A percentile compares a stretch with the other conserved stretches of the same genome.
Evolutionary conservation across 116 monocot species (phyloP).

Genomic region (Phalaenopsis hybrid): DNA sequence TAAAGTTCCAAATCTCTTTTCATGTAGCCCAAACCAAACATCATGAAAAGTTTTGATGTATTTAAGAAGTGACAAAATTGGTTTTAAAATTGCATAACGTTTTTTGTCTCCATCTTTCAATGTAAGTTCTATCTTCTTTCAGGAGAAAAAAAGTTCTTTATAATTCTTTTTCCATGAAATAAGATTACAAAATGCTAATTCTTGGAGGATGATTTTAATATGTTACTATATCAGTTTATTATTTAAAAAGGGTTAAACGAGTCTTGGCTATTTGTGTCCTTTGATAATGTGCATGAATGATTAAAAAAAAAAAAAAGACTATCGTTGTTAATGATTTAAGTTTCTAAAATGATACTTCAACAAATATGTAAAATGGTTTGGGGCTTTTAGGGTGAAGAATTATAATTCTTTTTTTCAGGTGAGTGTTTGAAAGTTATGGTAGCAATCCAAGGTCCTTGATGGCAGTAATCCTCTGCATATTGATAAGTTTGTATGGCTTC

Average conservation of each 20-base stretch:
- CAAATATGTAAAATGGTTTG: not conserved
- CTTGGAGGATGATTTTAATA: not conserved
- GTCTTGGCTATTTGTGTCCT: not conserved
- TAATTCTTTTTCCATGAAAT: not conserved
- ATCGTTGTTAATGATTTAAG: not conserved
- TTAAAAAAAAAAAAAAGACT: too few species aligned
- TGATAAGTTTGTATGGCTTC: constrained; percentile 4
- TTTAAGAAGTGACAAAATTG: too few species aligned
- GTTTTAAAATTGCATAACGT: too few species aligned
- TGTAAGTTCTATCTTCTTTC: not conserved
- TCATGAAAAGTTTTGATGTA: too few species aligned
- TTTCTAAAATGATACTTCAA: not conserved
- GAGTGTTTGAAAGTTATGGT: not conserved
- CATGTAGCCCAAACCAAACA: too few species aligned
- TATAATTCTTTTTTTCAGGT: not conserved
- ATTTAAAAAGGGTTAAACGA: not conserved
- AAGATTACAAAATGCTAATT: not conserved
- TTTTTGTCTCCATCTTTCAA: not conserved
- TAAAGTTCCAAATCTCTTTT: too few species aligned
- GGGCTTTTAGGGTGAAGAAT: not conserved
- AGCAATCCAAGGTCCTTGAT: not conserved
- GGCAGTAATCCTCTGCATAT: not conserved
- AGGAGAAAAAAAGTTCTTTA: not conserved
- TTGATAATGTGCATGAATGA: not conserved
- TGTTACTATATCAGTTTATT: not conserved